Base-by-base conservation (phyloP, 345 rosid species). In the Brassica cretica region DNA sequence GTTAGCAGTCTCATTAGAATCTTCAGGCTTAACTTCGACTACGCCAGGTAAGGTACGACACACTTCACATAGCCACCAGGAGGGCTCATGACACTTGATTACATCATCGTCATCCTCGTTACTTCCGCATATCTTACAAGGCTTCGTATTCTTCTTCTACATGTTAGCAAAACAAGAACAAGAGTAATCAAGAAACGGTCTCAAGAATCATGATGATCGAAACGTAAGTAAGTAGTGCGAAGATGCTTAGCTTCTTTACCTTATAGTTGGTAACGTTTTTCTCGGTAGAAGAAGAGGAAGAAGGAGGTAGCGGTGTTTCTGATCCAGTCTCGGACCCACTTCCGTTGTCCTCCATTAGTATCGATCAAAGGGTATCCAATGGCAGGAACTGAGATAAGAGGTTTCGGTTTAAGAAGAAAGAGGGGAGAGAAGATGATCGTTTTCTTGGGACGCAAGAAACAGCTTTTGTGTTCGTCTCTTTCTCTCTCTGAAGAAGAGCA, bases 71-170 rank as follows among this genome's bases (percentile, higher is more conserved):
- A 14, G 15, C 56, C 56, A 49, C 18, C 5, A 14, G 24, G 24
- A 21, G 24, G 56, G 41, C 2, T 37, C 7, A 37, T 37, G 7
- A 37, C 41, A 37, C 41, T 37, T 37, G 21, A 64, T 19, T 71
- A 77, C 8, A 32, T 6, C 0, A 15, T 63, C 2, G 2, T 25
- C 66, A 16, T 61, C 15, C 3, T 53, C 76, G 32, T 32, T 16
- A 55, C 35, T 65, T 25, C 66, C 76, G 8, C 76, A 77, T 16
- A 55, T 27, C 14, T 71, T 55, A 71, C 81, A 71, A 35, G 71
- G 76, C 56, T 63, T 71, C 70, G 19, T 37, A 7, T 37, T 16
- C 9, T 68, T 9, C 67, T 41, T 11, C 49, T 41, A 41, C 49
- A 41, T 0, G 49, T 41, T 2, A 41, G n/a, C 9, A 6, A 37